phyloP scores from a whole-genome alignment of 352 stramenopile species.

The Phytopythium vexans region DNA sequence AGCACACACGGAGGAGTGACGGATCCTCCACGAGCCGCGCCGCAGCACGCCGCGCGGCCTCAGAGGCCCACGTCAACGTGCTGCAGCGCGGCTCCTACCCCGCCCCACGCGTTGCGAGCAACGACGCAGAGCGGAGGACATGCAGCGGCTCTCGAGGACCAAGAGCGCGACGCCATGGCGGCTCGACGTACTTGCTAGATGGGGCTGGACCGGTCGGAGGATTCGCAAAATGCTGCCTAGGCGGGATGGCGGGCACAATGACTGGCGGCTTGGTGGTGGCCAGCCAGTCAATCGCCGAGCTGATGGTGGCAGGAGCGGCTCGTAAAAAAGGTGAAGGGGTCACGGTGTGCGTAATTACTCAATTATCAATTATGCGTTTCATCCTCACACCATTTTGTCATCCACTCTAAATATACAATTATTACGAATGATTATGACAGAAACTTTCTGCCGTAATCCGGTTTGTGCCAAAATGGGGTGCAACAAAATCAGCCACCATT shows the following conservation, averaged over 20 bases:
- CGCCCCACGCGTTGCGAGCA: background rate
- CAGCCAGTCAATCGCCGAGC: slow-evolving; percentile 7
- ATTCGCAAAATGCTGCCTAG: slow-evolving; percentile 1
- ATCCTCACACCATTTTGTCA: too few species aligned
- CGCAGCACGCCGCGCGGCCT: slow-evolving; percentile 12
- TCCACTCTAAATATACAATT: too few species aligned
- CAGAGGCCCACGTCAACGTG: slow-evolving; percentile 1
- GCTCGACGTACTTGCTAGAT: slow-evolving; percentile 8
- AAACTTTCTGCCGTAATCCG: too few species aligned
- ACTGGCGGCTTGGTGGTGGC: background rate
- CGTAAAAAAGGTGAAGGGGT: slow-evolving; percentile 5
- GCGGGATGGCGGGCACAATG: too few species aligned
- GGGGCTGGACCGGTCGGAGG: slow-evolving; percentile 2
- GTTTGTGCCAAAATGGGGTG: too few species aligned
- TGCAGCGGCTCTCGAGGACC: background rate
- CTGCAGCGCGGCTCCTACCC: slow-evolving; percentile 24
- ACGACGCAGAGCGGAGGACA: background rate
- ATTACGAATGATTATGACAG: too few species aligned
- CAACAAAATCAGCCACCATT: too few species aligned
- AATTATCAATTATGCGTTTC: background rate
- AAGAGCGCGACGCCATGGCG: background rate
- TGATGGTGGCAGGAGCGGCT: background rate
- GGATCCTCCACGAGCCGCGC: slow-evolving; percentile 35
- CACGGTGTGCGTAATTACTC: slow-evolving; percentile 2
- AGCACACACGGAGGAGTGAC: slow-evolving; percentile 31